Evolutionary conservation across 2,329 filamentous ascomycete genomes (phyloP), one percentile per base, ranked within the genome.

Genomic region (Celoporthe dispersa): DNA sequence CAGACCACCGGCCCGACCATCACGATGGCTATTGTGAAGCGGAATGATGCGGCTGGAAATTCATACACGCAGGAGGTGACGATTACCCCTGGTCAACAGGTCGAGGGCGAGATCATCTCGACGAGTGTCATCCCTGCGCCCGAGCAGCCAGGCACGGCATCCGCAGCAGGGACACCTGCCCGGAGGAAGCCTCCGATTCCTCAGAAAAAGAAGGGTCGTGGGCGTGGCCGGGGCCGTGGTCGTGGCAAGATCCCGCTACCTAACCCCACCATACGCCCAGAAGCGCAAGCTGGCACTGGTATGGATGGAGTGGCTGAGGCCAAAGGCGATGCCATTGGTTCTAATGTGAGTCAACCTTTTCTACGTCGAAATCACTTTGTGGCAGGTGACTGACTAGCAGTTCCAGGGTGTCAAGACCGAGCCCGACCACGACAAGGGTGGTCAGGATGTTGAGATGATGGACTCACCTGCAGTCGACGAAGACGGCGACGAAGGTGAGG

Each of bases 51-150:
- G 5, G 88, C 89, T 0, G 94, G 94, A 33, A 95, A 95, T 75
- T 87, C 93, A 12, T 93, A 92, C 71, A 90, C 95, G 1, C 94
- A 96, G 79, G 93, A 97, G 76, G 90, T 96, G 9, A 92, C 93
- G 28, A 86, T 97, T 4, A 88, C 90, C 6, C 92, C 95, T 69
- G 94, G 94, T 0, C 92, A 96, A 77, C 84, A 84, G 6, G 87
- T 97, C 0, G 92, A 95, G 73, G 94, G 94, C 69, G 94, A 97
- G 77, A 90, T 97, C 65, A 88, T 93, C 70, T 85, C 87, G 0
- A 88, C 86, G 1, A 85, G 85, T 8, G 81, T 88, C 22, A 83
- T 89, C 48, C 80, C 84, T 0, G 85, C 85, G 2, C 87, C 88
- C 53, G 84, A 85, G 7, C 86, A 86, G 1, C 85, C 87, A 33